Percentiles rank a stretch among this genome's conserved stretches.
phyloP scores from a whole-genome alignment of 1,284 basidiomycete species.

The Fistulinella cinereoalba region DNA sequence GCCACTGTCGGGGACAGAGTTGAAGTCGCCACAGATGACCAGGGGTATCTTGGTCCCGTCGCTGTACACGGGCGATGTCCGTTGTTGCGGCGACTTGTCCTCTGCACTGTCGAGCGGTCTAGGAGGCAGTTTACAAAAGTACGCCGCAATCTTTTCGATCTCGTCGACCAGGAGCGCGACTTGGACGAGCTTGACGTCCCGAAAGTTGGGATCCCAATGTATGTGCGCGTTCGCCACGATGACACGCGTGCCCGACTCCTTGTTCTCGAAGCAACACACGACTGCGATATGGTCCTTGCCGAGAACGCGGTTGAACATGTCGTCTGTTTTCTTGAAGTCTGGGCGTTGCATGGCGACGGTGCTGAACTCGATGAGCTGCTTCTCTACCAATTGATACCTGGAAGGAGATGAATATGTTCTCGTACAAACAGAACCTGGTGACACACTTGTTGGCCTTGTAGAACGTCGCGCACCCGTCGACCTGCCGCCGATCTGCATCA shows the following conservation, averaged over 20 bases:
- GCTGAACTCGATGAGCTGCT: slow-evolving; percentile 93
- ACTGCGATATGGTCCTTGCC: slow-evolving; percentile 95
- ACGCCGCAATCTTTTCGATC: slow-evolving; percentile 83
- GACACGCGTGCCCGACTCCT: slow-evolving; percentile 81
- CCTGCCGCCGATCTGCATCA: slow-evolving; percentile 79
- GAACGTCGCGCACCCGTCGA: slow-evolving; percentile 98
- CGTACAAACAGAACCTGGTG: background rate
- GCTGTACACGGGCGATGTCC: slow-evolving; percentile 65
- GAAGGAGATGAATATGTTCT: slow-evolving; percentile 7
- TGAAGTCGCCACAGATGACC: slow-evolving; percentile 94
- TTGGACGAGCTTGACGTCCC: slow-evolving; percentile 98
- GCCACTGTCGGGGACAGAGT: slow-evolving; percentile 84
- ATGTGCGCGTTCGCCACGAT: slow-evolving; percentile 92
- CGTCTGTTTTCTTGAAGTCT: slow-evolving; percentile 98
- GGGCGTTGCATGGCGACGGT: slow-evolving; percentile 89
- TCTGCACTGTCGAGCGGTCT: slow-evolving; percentile 42
- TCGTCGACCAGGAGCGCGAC: slow-evolving; percentile 91
- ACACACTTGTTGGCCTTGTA: slow-evolving; percentile 88
- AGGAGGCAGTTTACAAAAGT: slow-evolving; percentile 84
- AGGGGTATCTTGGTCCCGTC: slow-evolving; percentile 89
- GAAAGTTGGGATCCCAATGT: slow-evolving; percentile 90
- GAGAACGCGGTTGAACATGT: slow-evolving; percentile 99
- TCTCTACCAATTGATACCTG: slow-evolving; percentile 92
- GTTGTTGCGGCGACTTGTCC: slow-evolving; percentile 35
- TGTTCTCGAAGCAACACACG: slow-evolving; percentile 85